Evolutionary conservation across 768 basidiomycete species (phyloP).

Genomic region (Rhizopogon salebrosus): DNA sequence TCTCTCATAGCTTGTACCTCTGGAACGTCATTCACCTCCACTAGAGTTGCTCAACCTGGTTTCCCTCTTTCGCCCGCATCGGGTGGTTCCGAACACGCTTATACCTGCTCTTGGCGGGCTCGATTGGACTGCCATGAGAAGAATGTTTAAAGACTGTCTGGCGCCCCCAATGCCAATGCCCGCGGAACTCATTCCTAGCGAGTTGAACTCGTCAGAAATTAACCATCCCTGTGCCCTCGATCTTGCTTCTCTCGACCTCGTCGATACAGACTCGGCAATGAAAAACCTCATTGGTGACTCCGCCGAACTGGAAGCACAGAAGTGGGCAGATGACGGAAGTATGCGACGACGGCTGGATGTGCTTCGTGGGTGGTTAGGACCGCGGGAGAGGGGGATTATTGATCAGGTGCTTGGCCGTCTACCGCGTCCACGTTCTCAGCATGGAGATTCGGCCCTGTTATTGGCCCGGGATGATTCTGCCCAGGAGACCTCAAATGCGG

Average conservation of each 20-base stretch:
- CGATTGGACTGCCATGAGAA: conserved; percentile 71
- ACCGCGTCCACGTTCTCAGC: not conserved
- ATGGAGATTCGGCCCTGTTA: not conserved
- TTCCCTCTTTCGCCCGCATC: conserved; percentile 69
- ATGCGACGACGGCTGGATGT: conserved; percentile 38
- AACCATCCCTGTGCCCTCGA: conserved; percentile 3
- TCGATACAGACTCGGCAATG: conserved; percentile 45
- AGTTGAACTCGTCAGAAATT: conserved; percentile 6
- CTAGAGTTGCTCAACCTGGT: conserved; percentile 84
- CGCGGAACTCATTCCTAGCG: not conserved
- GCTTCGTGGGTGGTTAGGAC: conserved; percentile 40
- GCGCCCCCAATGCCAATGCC: not conserved
- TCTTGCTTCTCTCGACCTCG: conserved; percentile 8
- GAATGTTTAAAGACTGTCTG: conserved; percentile 63
- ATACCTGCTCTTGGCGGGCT: conserved; percentile 44
- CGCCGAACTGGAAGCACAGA: conserved; percentile 40
- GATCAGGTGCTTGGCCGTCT: conserved; percentile 26
- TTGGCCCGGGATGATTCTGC: not conserved
- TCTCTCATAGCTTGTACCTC: conserved; percentile 61
- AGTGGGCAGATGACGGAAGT: conserved; percentile 52
- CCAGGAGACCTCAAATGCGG: not conserved
- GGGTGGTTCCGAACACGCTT: conserved; percentile 77
- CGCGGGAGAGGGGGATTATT: conserved; percentile 29
- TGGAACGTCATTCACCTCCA: conserved; percentile 83
- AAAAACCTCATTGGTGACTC: conserved; percentile 62